These are phyloP conservation scores for Isoetes taiwanensis DNA, from an alignment of 75 land plant genomes.

Conservation along the genomic window DNA sequence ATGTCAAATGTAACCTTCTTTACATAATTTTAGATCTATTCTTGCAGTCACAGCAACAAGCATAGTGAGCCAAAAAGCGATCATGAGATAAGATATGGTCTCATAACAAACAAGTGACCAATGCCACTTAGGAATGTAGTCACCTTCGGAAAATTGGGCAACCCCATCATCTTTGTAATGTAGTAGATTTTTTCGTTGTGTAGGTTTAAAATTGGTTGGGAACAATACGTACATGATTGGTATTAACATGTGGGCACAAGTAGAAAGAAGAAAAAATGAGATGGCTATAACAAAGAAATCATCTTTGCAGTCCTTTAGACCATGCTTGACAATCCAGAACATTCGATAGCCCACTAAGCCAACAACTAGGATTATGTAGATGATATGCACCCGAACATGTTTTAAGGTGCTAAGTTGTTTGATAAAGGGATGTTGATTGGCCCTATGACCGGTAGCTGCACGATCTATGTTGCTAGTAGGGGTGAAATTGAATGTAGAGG, in stretches of 20 bases:
- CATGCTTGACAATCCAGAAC: background rate
- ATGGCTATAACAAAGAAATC: slow-evolving; percentile 11
- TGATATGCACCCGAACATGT: slow-evolving; percentile 13
- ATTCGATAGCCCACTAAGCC: background rate
- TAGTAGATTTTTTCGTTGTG: slow-evolving; percentile 15
- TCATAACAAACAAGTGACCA: slow-evolving; percentile 12
- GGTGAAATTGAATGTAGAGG: slow-evolving; percentile 9
- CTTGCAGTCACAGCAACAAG: too few relatives aligned
- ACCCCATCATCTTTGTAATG: slow-evolving; percentile 13
- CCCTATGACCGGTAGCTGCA: background rate
- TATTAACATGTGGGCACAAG: slow-evolving; percentile 13
- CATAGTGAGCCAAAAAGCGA: slow-evolving; percentile 8
- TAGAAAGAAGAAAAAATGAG: slow-evolving; percentile 10
- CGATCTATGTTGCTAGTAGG: slow-evolving; percentile 21
- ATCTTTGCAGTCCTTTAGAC: slow-evolving; percentile 7
- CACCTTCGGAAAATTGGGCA: slow-evolving; percentile 9
- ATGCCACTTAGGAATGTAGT: slow-evolving; percentile 10
- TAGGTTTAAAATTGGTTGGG: slow-evolving; percentile 7
- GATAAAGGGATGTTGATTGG: slow-evolving; percentile 1
- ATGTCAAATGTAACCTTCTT: too few relatives aligned
- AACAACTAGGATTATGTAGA: slow-evolving; percentile 5
- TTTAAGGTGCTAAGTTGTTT: background rate
- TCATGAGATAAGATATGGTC: slow-evolving; percentile 3
- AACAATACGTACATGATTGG: slow-evolving; percentile 12
- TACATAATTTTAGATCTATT: too few relatives aligned